Evolutionary conservation across 345 rosid genomes (phyloP).

Genomic region (Ricinus communis): DNA sequence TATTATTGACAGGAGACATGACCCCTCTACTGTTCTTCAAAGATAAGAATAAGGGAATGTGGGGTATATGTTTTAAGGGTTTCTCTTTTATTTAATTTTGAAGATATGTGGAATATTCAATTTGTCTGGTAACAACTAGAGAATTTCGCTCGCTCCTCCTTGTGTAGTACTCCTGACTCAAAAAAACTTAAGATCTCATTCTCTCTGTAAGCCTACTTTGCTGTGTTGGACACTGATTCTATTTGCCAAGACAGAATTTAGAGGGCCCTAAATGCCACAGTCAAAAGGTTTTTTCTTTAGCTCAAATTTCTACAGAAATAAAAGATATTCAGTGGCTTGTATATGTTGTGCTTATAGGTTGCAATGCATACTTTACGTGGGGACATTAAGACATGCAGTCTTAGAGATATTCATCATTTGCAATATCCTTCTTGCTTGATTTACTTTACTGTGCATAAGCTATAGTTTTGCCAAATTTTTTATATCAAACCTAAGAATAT

Average conservation of each 20-base stretch:
- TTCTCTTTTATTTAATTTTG: too few relatives aligned
- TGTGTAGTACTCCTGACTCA: conserved; percentile 21
- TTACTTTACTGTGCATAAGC: background rate
- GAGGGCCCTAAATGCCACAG: background rate
- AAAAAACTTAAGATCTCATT: background rate
- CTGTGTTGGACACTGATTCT: too few relatives aligned
- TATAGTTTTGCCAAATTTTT: too few relatives aligned
- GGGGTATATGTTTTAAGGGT: conserved; percentile 6
- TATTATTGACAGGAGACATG: conserved; percentile 28
- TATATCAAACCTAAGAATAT: too few relatives aligned
- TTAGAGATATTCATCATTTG: background rate
- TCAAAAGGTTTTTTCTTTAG: conserved; percentile 21
- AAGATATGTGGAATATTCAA: conserved; percentile 33
- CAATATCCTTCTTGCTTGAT: background rate
- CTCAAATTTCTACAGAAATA: background rate
- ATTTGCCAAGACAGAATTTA: too few relatives aligned
- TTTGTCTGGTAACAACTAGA: conserved; percentile 27
- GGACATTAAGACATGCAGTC: conserved; percentile 10
- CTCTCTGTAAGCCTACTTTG: background rate
- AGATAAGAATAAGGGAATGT: conserved; percentile 13
- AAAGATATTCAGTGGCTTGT: background rate
- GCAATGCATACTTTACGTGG: conserved; percentile 27
- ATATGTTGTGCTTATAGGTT: conserved; percentile 11
- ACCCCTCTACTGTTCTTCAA: conserved; percentile 12
- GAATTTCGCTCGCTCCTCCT: conserved; percentile 27